phyloP scores from a whole-genome alignment of 352 stramenopile species.

The Phytophthora brassicae region DNA sequence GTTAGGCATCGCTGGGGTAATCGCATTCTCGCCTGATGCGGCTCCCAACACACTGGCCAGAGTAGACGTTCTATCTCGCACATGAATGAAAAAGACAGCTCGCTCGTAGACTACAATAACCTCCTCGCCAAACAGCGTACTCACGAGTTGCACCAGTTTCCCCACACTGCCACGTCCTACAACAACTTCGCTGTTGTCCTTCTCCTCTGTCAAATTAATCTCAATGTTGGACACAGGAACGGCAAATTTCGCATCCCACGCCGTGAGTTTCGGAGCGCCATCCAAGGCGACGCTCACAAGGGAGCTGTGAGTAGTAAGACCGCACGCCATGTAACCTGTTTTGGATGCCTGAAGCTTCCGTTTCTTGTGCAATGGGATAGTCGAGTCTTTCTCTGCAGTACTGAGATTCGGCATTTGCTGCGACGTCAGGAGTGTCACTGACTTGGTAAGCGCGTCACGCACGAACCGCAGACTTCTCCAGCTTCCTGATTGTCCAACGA shows the following conservation, averaged over 20 bases:
- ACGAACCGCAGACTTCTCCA: slow-evolving; percentile 55
- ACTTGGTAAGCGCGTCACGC: slow-evolving; percentile 49
- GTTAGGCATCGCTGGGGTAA: slow-evolving; percentile 44
- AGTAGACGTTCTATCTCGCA: slow-evolving; percentile 74
- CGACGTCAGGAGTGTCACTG: slow-evolving; percentile 42
- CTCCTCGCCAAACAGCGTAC: slow-evolving; percentile 55
- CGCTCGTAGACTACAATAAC: slow-evolving; percentile 68
- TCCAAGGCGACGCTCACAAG: slow-evolving; percentile 48
- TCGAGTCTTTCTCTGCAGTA: slow-evolving; percentile 20
- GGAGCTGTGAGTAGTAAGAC: slow-evolving; percentile 59
- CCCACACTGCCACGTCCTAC: slow-evolving; percentile 36
- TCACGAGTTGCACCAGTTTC: slow-evolving; percentile 50
- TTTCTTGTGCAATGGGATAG: slow-evolving; percentile 57
- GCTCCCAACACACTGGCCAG: slow-evolving; percentile 70
- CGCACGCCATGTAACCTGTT: slow-evolving; percentile 37
- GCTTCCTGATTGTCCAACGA: slow-evolving; percentile 54
- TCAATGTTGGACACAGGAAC: slow-evolving; percentile 61
- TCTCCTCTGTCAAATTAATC: slow-evolving; percentile 36
- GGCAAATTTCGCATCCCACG: slow-evolving; percentile 78
- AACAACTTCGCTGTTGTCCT: slow-evolving; percentile 24
- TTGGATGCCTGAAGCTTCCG: slow-evolving; percentile 50
- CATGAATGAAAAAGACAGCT: slow-evolving; percentile 61
- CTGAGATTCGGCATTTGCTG: slow-evolving; percentile 46
- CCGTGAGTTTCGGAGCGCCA: slow-evolving; percentile 42
- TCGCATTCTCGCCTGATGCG: slow-evolving; percentile 10